phyloP scores from a whole-genome alignment of 305 asterid species.

The Lippia alba region DNA sequence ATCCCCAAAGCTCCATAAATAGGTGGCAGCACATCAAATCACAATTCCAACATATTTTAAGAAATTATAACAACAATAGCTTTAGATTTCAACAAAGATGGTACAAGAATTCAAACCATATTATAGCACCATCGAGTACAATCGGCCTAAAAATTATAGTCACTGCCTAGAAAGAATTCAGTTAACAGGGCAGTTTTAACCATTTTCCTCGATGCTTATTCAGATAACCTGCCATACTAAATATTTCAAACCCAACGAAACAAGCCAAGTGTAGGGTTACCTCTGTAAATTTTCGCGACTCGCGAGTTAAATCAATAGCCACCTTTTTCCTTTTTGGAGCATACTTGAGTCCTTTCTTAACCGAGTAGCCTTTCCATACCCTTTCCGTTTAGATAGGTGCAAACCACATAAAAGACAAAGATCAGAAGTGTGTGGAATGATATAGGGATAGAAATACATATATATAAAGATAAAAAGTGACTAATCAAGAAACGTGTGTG shows the following conservation, averaged over 20 bases:
- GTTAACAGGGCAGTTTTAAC: too few species aligned
- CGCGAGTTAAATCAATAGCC: conserved; percentile 94
- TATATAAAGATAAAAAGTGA: conserved; percentile 17
- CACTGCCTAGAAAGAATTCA: too few species aligned
- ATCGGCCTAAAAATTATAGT: too few species aligned
- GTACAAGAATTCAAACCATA: too few species aligned
- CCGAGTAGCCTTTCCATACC: conserved; percentile 88
- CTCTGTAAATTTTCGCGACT: conserved; percentile 88
- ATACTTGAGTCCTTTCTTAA: conserved; percentile 86
- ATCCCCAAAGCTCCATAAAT: too few species aligned
- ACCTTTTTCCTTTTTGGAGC: conserved; percentile 88
- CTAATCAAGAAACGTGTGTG: too few species aligned
- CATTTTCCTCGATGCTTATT: neutral
- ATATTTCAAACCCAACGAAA: conserved; percentile 15
- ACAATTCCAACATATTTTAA: conserved; percentile 2
- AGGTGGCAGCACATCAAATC: neutral
- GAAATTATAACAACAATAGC: neutral
- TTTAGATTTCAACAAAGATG: too few species aligned
- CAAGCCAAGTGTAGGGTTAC: conserved; percentile 43
- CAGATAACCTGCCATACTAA: neutral
- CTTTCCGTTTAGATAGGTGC: conserved; percentile 40
- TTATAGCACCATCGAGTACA: too few species aligned
- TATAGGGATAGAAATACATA: conserved; percentile 14
- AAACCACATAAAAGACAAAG: conserved; percentile 24
- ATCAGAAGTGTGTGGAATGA: conserved; percentile 16